phyloP scores from a whole-genome alignment of 2,329 filamentous ascomycete species.

The Cercospora canescens region DNA sequence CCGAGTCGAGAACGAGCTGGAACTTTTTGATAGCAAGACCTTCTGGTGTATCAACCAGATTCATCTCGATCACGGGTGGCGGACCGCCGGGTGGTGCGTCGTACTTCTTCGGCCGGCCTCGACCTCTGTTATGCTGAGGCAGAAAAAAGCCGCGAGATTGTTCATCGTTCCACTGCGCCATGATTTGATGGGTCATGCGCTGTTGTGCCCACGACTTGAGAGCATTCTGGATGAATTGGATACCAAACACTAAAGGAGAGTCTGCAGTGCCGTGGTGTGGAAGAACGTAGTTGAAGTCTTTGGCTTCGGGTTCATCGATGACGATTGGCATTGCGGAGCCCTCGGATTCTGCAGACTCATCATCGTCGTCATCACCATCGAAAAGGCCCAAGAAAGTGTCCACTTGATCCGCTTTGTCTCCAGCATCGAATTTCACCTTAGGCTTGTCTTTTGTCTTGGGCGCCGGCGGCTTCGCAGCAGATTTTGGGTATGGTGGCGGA shows the following conservation, averaged over 20 bases:
- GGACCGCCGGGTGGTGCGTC: constrained; percentile 17
- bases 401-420: constrained; percentile 12
- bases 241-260: constrained; percentile 31
- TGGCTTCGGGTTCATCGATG: constrained; percentile 8
- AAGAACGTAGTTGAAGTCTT: constrained; percentile 18
- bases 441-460: background rate
- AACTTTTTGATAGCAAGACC: constrained; percentile 34
- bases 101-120: constrained; percentile 30
- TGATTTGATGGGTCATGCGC: constrained; percentile 25
- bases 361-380: constrained; percentile 25
- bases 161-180: constrained; percentile 23
- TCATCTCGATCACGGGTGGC: constrained; percentile 25
- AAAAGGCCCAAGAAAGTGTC: constrained; percentile 32
- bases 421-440: background rate
- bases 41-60: constrained; percentile 31
- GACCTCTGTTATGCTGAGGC: constrained; percentile 24
- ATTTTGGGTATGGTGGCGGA: constrained; percentile 10
- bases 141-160: constrained; percentile 11
- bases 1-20: constrained; percentile 34
- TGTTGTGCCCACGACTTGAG: constrained; percentile 37
- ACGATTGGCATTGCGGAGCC: background rate
- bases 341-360: constrained; percentile 18
- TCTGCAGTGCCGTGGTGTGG: constrained; percentile 25
- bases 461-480: background rate
- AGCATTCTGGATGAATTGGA: constrained; percentile 37